Evolutionary conservation across 371 early-diverging fungal genomes (phyloP).

Genomic region (Rhizomucor pusillus): DNA sequence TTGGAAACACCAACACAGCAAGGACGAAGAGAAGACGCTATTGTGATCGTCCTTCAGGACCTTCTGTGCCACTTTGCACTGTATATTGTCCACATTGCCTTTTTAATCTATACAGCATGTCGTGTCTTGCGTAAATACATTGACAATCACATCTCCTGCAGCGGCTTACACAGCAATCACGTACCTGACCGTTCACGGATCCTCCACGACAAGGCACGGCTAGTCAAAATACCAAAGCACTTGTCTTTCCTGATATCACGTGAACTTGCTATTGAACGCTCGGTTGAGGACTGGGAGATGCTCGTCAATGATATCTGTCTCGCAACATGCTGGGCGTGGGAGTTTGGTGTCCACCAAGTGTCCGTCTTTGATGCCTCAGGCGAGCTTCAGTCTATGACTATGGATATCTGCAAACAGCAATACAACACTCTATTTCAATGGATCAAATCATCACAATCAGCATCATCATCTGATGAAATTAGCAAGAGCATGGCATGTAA

Average conservation of each 20-base stretch:
- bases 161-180: background rate
- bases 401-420: constrained; percentile 37
- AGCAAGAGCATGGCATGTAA: background rate
- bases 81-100: constrained; percentile 23
- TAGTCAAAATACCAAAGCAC: constrained; percentile 47
- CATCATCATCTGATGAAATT: background rate
- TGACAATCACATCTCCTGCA: background rate
- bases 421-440: constrained; percentile 30
- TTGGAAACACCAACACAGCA: background rate
- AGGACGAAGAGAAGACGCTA: background rate
- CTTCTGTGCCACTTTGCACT: constrained; percentile 15
- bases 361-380: constrained; percentile 46
- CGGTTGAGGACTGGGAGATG: constrained; percentile 26
- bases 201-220: constrained; percentile 23
- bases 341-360: constrained; percentile 36
- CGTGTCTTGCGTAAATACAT: constrained; percentile 6
- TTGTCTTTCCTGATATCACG: constrained; percentile 32
- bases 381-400: constrained; percentile 21
- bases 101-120: constrained; percentile 19
- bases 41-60: background rate
- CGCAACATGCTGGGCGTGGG: constrained; percentile 45
- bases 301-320: constrained; percentile 33
- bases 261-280: constrained; percentile 29
- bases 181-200: constrained; percentile 14
- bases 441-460: constrained; percentile 9